Evolutionary conservation across 768 basidiomycete species (phyloP), one percentile per base, ranked within the genome.

Genomic region (Boletus reticuloceps): DNA sequence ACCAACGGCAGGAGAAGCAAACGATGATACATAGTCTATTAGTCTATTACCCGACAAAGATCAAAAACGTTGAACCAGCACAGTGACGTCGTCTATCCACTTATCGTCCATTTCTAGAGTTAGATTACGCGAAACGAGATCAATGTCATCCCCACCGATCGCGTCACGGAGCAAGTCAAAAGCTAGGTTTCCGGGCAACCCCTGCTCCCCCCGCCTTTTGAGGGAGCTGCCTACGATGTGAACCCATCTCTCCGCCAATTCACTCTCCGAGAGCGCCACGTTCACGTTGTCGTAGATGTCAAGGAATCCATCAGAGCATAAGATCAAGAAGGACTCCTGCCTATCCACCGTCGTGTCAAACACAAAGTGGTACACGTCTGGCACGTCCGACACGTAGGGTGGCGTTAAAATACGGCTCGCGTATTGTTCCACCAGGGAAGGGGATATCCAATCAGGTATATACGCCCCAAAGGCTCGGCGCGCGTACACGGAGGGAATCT

Each of bases 11-110:
- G 32, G 20, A 17, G 17, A 38, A 27, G 14, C 13, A 20, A 40
- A 53, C 40, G 32, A 10, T 27, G 29, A 36, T 46, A 19, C 25
- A 36, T 46, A 19, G 42, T 59, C 50, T 39, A 59, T 36, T 16
- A 40, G 25, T 29, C 29, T 12, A 36, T 36, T 36, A 36, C 14
- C 34, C 32, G 55, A n/a, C 48, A 37, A 16, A 47, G 36, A 55
- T 69, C 59, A 69, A 19, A 76, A 63, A 49, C 69, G 69, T 51
- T 77, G 78, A 47, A 81, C 73, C 20, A 80, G 53, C 25, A 80
- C 69, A 9, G 79, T 80, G 19, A 76, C 72, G 55, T 80, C 79
- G 56, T 80, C 80, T 66, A 80, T 75, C 79, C 78, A 80, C 51
- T 72, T 72, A 38, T 77, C 78, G 51, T 75, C 75, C 73, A 79